These are phyloP conservation scores for Yamadazyma scolyti DNA, from an alignment of 805 yeast species.

Conservation along the genomic window DNA sequence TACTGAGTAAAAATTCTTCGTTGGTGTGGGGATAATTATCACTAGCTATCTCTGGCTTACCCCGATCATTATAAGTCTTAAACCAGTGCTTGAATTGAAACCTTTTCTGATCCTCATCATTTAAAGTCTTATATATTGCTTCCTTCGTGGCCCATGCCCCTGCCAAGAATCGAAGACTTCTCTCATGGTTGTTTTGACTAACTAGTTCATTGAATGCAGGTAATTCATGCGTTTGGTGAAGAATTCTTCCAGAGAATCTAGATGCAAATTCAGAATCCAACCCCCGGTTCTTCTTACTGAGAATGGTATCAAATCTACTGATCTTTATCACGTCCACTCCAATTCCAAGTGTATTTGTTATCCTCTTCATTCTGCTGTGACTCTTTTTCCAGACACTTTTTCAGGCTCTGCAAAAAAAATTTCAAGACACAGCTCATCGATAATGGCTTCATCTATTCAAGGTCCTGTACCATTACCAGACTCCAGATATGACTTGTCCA, in stretches of 20 bases:
- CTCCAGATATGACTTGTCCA: slow-evolving; percentile 71
- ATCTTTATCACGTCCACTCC: slow-evolving; percentile 57
- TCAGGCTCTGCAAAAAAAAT: too few species aligned
- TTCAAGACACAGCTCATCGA: too few species aligned
- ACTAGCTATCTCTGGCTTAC: slow-evolving; percentile 42
- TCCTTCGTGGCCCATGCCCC: slow-evolving; percentile 73
- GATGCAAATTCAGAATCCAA: slow-evolving; percentile 6
- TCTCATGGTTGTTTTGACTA: slow-evolving; percentile 13
- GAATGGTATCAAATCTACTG: slow-evolving; percentile 42
- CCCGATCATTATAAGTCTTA: slow-evolving; percentile 33
- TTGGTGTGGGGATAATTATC: slow-evolving; percentile 20
- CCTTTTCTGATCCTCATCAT: slow-evolving; percentile 40
- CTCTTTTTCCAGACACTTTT: too few species aligned
- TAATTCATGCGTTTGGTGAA: slow-evolving; percentile 42
- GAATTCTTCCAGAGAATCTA: slow-evolving; percentile 44
- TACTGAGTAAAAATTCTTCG: slow-evolving; percentile 50
- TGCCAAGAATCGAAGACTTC: slow-evolving; percentile 39
- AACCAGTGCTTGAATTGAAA: slow-evolving; percentile 64
- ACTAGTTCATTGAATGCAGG: slow-evolving; percentile 21
- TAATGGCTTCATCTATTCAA: slow-evolving; percentile 87
- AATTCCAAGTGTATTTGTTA: slow-evolving; percentile 34
- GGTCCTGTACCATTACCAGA: slow-evolving; percentile 79
- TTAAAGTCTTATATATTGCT: slow-evolving; percentile 64
- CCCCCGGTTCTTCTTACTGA: slow-evolving; percentile 27
- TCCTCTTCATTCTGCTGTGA: slow-evolving; percentile 3